phyloP scores from a whole-genome alignment of 2,329 filamentous ascomycete species.

The Colletotrichum magnum region DNA sequence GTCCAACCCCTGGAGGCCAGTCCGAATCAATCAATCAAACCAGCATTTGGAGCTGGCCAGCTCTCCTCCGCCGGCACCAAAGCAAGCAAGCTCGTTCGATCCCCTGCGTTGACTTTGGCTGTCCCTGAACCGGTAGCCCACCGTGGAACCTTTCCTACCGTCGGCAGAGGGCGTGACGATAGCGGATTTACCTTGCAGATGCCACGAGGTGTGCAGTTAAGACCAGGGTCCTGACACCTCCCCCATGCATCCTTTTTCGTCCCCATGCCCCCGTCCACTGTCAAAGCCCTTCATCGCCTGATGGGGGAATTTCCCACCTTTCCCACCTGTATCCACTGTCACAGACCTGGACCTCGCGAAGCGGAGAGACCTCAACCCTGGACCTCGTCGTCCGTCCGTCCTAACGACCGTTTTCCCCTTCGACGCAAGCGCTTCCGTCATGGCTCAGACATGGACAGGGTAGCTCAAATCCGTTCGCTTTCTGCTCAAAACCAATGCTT shows the following conservation, averaged over 20 bases:
- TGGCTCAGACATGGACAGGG: conserved; percentile 43
- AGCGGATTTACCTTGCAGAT: conserved; percentile 40
- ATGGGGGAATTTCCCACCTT: conserved; percentile 42
- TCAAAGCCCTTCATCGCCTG: conserved; percentile 43
- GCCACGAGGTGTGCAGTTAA: conserved; percentile 41
- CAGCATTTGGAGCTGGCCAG: background rate
- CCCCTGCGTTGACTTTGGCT: conserved; percentile 1
- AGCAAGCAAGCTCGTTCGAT: conserved; percentile 1
- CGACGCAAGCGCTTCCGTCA: conserved; percentile 43
- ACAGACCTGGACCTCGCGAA: conserved; percentile 42
- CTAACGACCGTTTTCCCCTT: conserved; percentile 40
- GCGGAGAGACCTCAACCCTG: conserved; percentile 42
- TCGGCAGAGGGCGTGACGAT: conserved; percentile 34
- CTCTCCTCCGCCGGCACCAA: conserved; percentile 15
- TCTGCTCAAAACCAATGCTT: conserved; percentile 40
- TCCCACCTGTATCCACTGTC: conserved; percentile 40
- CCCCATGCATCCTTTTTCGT: conserved; percentile 32
- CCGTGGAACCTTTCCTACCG: conserved; percentile 13
- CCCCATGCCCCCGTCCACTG: conserved; percentile 41
- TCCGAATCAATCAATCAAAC: conserved; percentile 11
- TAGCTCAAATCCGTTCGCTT: conserved; percentile 39
- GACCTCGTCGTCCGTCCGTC: conserved; percentile 39
- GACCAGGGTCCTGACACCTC: conserved; percentile 40
- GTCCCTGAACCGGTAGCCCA: conserved; percentile 5
- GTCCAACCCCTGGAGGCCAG: conserved; percentile 7